Percentiles rank a stretch among this genome's conserved stretches.
Conservation (phyloP, 2,329 filamentous ascomycete species). For the Hypocreales sp. region DNA sequence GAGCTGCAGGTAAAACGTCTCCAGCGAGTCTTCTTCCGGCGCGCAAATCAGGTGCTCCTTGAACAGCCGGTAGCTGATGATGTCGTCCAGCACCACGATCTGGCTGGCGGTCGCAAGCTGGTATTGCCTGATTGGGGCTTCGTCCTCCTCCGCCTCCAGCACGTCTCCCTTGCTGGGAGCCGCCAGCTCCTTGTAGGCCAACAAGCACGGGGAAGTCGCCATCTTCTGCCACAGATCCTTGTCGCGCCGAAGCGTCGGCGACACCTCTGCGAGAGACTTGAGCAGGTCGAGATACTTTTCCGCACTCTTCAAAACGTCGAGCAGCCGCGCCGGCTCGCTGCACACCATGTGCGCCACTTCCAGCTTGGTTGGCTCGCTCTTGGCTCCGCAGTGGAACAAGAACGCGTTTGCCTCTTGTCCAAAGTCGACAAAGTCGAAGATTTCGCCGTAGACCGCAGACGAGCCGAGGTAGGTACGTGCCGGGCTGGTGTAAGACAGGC, state of each 20-base stretch:
- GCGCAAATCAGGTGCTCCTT: slow-evolving; percentile 71
- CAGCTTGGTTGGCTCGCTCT: slow-evolving; percentile 72
- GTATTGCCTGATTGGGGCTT: slow-evolving; percentile 57
- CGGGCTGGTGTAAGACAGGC: slow-evolving; percentile 38
- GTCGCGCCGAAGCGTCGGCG: slow-evolving; percentile 56
- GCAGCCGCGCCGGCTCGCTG: slow-evolving; percentile 65
- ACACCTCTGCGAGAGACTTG: slow-evolving; percentile 62
- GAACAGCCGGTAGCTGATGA: slow-evolving; percentile 78
- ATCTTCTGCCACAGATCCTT: slow-evolving; percentile 64
- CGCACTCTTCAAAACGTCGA: slow-evolving; percentile 61
- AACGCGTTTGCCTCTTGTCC: slow-evolving; percentile 78
- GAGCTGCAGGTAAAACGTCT: slow-evolving; percentile 70
- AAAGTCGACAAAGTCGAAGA: slow-evolving; percentile 96
- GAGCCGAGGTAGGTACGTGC: slow-evolving; percentile 67
- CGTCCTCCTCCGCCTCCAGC: slow-evolving; percentile 39
- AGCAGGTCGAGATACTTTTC: slow-evolving; percentile 82
- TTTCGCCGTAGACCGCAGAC: slow-evolving; percentile 58
- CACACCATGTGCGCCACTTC: slow-evolving; percentile 80
- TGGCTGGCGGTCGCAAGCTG: slow-evolving; percentile 56
- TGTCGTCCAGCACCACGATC: slow-evolving; percentile 74
- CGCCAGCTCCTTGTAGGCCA: slow-evolving; percentile 66
- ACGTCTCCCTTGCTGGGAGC: slow-evolving; percentile 28
- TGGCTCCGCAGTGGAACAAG: slow-evolving; percentile 75
- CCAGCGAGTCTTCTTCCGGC: slow-evolving; percentile 76
- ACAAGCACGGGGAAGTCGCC: slow-evolving; percentile 58